Evolutionary conservation across 2,329 filamentous ascomycete species (phyloP).

Genomic region (Trichophyton schoenleinii): DNA sequence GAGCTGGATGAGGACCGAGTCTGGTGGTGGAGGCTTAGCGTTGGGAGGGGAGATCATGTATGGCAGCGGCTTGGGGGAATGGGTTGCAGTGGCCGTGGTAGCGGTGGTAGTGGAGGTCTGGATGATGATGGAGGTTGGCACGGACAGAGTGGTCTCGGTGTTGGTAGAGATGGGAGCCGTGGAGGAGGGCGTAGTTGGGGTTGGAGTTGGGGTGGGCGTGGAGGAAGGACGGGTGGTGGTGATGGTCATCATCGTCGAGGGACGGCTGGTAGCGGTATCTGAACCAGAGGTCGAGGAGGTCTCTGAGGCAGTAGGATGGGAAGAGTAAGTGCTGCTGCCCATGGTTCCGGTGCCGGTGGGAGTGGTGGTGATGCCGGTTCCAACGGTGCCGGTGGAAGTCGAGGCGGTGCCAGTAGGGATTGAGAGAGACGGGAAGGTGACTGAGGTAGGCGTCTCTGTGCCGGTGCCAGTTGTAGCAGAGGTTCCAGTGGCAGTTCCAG

Average conservation of each 20-base stretch:
- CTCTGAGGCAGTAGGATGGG: conserved; percentile 5
- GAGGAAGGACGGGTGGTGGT: conserved; percentile 1
- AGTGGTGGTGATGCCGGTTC: too few relatives aligned
- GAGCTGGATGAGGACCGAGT: conserved; percentile 64
- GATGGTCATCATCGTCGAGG: conserved; percentile 1
- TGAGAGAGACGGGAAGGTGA: conserved; percentile 8
- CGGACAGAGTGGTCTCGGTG: conserved; percentile 11
- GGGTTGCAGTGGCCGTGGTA: conserved; percentile 22
- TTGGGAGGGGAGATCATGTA: conserved; percentile 61
- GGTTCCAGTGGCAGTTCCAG: neutral
- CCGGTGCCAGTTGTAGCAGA: neutral
- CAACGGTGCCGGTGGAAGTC: neutral
- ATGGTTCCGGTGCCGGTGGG: conserved; percentile 5
- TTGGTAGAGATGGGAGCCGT: conserved; percentile 9
- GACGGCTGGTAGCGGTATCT: neutral
- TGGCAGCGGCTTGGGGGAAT: conserved; percentile 48
- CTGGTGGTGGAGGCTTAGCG: conserved; percentile 47
- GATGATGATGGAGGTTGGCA: conserved; percentile 16
- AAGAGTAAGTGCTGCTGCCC: neutral
- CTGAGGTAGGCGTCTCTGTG: neutral
- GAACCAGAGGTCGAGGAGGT: conserved; percentile 1
- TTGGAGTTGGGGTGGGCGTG: conserved; percentile 7
- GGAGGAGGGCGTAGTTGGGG: neutral
- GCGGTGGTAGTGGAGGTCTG: conserved; percentile 20
- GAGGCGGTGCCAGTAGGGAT: neutral